Evolutionary conservation across 345 rosid genomes (phyloP).

Genomic region (Camelina neglecta): DNA sequence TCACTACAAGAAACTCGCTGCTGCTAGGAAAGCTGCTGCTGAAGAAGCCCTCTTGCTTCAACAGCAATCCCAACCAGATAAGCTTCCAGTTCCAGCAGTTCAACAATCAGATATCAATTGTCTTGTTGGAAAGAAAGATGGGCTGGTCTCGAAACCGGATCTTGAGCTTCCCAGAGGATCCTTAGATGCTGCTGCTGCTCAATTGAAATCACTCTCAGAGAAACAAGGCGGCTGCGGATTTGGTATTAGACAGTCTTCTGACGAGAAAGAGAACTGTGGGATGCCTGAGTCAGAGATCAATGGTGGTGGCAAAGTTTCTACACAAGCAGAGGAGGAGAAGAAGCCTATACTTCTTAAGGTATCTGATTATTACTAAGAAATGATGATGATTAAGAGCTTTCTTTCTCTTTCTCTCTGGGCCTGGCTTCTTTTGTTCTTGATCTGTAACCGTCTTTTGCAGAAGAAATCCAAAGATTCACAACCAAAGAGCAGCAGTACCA

Average conservation of each 20-base stretch:
- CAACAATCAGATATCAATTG: slow-evolving; percentile 24
- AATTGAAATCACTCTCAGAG: slow-evolving; percentile 37
- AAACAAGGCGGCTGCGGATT: slow-evolving; percentile 30
- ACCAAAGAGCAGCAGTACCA: slow-evolving; percentile 52
- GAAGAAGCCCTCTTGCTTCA: slow-evolving; percentile 67
- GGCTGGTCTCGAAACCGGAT: slow-evolving; percentile 17
- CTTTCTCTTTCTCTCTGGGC: not conserved
- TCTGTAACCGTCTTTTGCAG: slow-evolving; percentile 31
- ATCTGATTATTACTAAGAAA: not conserved
- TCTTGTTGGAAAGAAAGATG: slow-evolving; percentile 18
- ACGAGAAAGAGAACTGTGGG: slow-evolving; percentile 50
- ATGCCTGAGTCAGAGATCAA: slow-evolving; percentile 27
- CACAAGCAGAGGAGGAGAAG: slow-evolving; percentile 15
- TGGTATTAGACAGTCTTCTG: slow-evolving; percentile 28
- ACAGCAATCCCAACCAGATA: slow-evolving; percentile 41
- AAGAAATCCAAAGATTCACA: slow-evolving; percentile 48
- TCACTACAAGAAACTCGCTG: slow-evolving; percentile 82
- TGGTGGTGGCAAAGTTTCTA: not conserved
- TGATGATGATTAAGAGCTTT: not conserved
- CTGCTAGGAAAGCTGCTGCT: slow-evolving; percentile 72
- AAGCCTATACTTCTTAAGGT: slow-evolving; percentile 57
- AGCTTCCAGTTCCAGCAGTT: slow-evolving; percentile 22
- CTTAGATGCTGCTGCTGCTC: not conserved
- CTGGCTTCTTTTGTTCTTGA: slow-evolving; percentile 18
- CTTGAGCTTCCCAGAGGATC: slow-evolving; percentile 22